A percentile compares a stretch with the other conserved stretches of the same genome.
phyloP scores from a whole-genome alignment of 1,284 basidiomycete genomes.

The Trichosporon faecale region DNA sequence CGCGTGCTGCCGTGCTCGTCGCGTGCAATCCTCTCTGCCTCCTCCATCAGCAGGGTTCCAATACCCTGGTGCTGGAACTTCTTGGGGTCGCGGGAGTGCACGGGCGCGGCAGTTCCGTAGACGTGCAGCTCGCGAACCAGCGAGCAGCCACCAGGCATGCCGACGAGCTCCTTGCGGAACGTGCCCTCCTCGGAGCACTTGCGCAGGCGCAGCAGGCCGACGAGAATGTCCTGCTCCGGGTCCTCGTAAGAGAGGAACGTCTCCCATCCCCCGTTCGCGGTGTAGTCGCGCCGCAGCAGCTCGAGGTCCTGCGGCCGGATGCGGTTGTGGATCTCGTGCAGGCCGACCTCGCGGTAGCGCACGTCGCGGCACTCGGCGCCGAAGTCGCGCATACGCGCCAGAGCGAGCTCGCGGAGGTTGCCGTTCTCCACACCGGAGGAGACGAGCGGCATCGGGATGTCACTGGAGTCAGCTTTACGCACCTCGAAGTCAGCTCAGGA shows the following conservation, averaged over 20 bases:
- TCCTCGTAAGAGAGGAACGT: slow-evolving; percentile 99
- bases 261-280: slow-evolving; percentile 98
- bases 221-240: slow-evolving; percentile 91
- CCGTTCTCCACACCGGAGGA: slow-evolving; percentile 98
- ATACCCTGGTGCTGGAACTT: slow-evolving; percentile 99
- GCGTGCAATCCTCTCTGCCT: slow-evolving; percentile 95
- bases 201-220: slow-evolving; percentile 85
- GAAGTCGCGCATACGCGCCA: slow-evolving; percentile 98
- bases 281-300: slow-evolving; percentile 93
- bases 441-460: slow-evolving; percentile 92
- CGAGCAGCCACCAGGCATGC: slow-evolving; percentile 74
- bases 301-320: slow-evolving; percentile 94
- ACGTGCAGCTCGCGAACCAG: slow-evolving; percentile 97
- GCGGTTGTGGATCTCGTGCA: slow-evolving; percentile 98
- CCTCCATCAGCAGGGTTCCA: slow-evolving; percentile 97
- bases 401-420: slow-evolving; percentile 90
- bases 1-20: slow-evolving; percentile 86
- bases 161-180: slow-evolving; percentile 87
- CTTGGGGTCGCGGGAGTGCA: slow-evolving; percentile 94
- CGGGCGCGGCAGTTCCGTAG: slow-evolving; percentile 97
- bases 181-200: slow-evolving; percentile 97
- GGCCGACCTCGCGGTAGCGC: slow-evolving; percentile 97
- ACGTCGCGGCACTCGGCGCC: slow-evolving; percentile 97
- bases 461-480: slow-evolving; percentile 58
- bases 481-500: not conserved